Conservation (phyloP, 2,329 filamentous ascomycete genomes). For the Alternaria brassicicola region DNA sequence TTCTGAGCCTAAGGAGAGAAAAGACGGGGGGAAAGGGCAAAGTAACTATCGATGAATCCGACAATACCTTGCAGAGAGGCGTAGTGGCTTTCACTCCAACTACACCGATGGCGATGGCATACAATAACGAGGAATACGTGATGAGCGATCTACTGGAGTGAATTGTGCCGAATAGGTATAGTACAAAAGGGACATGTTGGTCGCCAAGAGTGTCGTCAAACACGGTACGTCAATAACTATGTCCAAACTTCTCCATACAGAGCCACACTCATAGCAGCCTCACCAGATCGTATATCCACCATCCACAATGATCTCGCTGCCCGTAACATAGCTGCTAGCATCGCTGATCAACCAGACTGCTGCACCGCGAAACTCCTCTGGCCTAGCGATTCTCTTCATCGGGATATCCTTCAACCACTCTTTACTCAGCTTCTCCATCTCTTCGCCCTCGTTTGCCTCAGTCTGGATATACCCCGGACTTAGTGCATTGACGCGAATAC, state of each 20-base stretch:
- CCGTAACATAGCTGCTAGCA: constrained; percentile 70
- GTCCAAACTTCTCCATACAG: not conserved
- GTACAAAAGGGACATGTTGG: no score
- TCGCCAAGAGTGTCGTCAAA: not conserved
- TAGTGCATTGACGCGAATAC: constrained; percentile 81
- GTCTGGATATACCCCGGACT: constrained; percentile 89
- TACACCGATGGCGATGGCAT: not conserved
- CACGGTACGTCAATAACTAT: not conserved
- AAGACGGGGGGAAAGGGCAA: not conserved
- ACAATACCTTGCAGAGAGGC: not conserved
- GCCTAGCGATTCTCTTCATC: constrained; percentile 46
- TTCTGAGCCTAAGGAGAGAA: not conserved
- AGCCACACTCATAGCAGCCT: not conserved
- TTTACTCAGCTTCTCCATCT: constrained; percentile 21
- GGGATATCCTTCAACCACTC: constrained; percentile 46
- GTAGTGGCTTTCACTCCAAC: not conserved
- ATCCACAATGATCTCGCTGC: constrained; percentile 62
- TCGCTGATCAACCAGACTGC: constrained; percentile 26
- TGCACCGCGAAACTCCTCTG: constrained; percentile 48
- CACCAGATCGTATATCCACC: constrained; percentile 53
- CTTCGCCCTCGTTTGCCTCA: constrained; percentile 61
- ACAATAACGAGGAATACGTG: not conserved
- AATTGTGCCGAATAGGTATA: not conserved
- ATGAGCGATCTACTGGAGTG: not conserved
- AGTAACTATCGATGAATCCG: not conserved